phyloP scores from a whole-genome alignment of 352 stramenopile species.

The Phytophthora pinifolia region DNA sequence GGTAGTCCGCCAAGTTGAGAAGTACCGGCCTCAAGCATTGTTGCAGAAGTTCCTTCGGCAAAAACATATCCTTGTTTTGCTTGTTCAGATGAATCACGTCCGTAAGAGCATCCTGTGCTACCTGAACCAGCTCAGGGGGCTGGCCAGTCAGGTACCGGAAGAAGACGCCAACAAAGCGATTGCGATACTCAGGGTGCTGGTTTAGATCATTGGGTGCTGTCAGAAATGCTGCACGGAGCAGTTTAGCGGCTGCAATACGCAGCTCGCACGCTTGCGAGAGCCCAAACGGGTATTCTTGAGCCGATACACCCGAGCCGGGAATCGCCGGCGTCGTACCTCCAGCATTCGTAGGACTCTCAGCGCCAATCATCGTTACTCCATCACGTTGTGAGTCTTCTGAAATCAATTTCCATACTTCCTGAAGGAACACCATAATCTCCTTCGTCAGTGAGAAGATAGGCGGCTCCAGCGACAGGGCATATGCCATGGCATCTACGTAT shows the following conservation, averaged over 20 bases:
- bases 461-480: constrained; percentile 68
- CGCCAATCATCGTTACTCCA: constrained; percentile 26
- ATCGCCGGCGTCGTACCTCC: constrained; percentile 28
- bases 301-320: constrained; percentile 46
- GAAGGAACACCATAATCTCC: constrained; percentile 82
- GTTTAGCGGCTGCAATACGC: constrained; percentile 84
- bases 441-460: constrained; percentile 85
- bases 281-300: constrained; percentile 87
- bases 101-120: constrained; percentile 79
- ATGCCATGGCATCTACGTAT: constrained; percentile 88
- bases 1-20: constrained; percentile 95
- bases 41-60: constrained; percentile 96
- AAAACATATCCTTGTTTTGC: constrained; percentile 81
- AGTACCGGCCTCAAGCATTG: constrained; percentile 95
- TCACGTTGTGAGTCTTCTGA: constrained; percentile 61
- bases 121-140: constrained; percentile 77
- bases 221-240: constrained; percentile 87
- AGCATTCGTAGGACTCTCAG: constrained; percentile 26
- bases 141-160: constrained; percentile 91
- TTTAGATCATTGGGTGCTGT: constrained; percentile 83
- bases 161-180: constrained; percentile 88
- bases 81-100: constrained; percentile 87
- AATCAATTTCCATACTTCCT: constrained; percentile 86
- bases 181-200: constrained; percentile 80
- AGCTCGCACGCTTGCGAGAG: constrained; percentile 81